Base-by-base conservation (phyloP, 2,329 filamentous ascomycete species). In the Diaporthe caulivora region DNA sequence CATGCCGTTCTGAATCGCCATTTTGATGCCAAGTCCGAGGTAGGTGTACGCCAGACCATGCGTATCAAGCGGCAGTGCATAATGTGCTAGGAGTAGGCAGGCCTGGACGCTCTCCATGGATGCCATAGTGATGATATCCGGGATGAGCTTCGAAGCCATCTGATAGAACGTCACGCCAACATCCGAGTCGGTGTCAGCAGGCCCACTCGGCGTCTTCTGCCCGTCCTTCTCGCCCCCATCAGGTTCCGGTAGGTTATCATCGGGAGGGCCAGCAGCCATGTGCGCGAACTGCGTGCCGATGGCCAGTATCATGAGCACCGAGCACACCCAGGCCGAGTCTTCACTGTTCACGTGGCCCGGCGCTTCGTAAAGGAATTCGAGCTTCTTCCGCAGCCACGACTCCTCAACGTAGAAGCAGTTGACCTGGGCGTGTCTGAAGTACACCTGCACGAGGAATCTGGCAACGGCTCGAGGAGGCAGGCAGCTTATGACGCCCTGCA, bases 1-100 rank as follows among this genome's bases (percentile, higher is more conserved):
- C 88, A 91, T 89, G 13, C 89, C 89, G 77, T 90, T 90, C 74
- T 90, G 88, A 18, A 90, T 89, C 1, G 88, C 89, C 73, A 91
- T 81, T 74, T 89, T 89, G 54, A 90, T 81, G 2, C 87, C 87
- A 17, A 91, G 78, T 9, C 87, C 88, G 60, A 90, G 83, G 75
- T 91, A 91, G 3, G 87, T 88, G 75, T 90, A 91, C 2, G 87
- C 87, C 26, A 90, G 79, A 0, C 88, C 89, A 1, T 87, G 88
- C 0, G 88, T 86, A 77, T 91, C 88, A 0, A 90, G 81, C 0
- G 89, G 88, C 8, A 90, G 80, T 1, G 87, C 82, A 75, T 90
- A 91, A 13, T 89, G 84, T 2, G 87, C 88, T 18, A 91, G 86
- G 29, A 91, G 81, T 10, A 90, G 79, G 71, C 87, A 90, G 1